These are phyloP conservation scores for Cladophialophora yegresii DNA, from an alignment of 2,329 filamentous ascomycete species.

Conservation along the genomic window DNA sequence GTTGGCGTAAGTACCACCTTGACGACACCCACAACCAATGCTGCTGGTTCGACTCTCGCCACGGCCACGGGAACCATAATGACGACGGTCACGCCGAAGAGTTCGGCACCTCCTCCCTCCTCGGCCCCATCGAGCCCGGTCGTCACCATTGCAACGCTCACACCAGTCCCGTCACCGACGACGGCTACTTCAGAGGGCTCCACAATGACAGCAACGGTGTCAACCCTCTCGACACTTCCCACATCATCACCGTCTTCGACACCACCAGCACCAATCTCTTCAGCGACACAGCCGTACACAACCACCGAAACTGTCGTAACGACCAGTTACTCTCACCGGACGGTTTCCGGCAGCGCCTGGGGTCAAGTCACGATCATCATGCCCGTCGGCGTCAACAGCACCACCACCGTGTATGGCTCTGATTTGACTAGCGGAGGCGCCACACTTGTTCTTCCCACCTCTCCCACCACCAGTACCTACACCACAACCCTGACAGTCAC, in stretches of 20 bases:
- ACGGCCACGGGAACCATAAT: conserved; percentile 9
- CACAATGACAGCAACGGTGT: not conserved
- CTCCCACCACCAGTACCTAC: conserved; percentile 18
- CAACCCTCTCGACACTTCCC: not conserved
- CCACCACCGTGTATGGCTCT: conserved; percentile 30
- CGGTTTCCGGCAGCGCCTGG: conserved; percentile 10
- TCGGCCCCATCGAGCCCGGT: conserved; percentile 10
- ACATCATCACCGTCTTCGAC: not conserved
- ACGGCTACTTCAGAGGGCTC: not conserved
- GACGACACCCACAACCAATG: conserved; percentile 19
- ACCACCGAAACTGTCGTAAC: conserved; percentile 21
- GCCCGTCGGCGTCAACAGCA: conserved; percentile 23
- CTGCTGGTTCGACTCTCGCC: conserved; percentile 13
- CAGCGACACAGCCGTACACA: conserved; percentile 6
- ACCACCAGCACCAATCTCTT: conserved; percentile 4
- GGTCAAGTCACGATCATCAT: conserved; percentile 26
- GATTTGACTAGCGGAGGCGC: conserved; percentile 20
- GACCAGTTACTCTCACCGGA: conserved; percentile 21
- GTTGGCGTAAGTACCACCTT: conserved; percentile 23
- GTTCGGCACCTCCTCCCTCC: conserved; percentile 4
- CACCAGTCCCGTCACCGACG: not conserved
- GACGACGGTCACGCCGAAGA: conserved; percentile 25
- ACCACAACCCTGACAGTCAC: conserved; percentile 19
- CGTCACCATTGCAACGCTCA: not conserved
- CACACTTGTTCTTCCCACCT: conserved; percentile 25